Evolutionary conservation across 495 filamentous ascomycete species (phyloP).

Genomic region (Annulohypoxylon stygium): DNA sequence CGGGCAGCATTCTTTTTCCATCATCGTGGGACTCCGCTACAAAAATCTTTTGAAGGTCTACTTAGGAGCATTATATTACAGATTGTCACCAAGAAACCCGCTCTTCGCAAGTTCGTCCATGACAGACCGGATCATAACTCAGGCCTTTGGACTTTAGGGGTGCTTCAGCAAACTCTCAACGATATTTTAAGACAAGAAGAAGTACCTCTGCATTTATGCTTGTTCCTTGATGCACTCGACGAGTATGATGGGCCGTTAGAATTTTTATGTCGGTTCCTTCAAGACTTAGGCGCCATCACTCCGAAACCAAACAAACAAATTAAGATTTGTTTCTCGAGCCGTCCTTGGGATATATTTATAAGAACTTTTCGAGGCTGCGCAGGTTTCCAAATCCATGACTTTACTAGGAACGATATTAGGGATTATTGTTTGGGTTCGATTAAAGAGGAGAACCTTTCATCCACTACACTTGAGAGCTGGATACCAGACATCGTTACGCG

Average conservation of each 20-base stretch:
- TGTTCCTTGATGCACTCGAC: conserved; percentile 42
- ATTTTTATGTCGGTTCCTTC: conserved; percentile 29
- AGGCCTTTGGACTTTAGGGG: conserved; percentile 1
- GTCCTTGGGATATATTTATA: conserved; percentile 32
- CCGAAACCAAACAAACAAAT: conserved; percentile 6
- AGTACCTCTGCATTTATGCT: conserved; percentile 23
- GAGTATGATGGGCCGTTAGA: conserved; percentile 34
- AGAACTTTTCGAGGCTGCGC: conserved; percentile 7
- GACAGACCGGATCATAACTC: neutral
- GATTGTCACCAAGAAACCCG: conserved; percentile 1
- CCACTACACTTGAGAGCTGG: conserved; percentile 13
- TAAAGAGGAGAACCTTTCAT: conserved; percentile 6
- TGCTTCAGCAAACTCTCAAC: conserved; percentile 12
- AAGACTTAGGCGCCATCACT: conserved; percentile 16
- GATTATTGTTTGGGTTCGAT: conserved; percentile 43
- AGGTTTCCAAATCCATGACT: conserved; percentile 36
- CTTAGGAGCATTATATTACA: conserved; percentile 33
- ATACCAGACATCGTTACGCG: conserved; percentile 29
- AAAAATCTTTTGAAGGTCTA: conserved; percentile 44
- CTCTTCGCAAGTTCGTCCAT: conserved; percentile 5
- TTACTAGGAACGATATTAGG: conserved; percentile 36
- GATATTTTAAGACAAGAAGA: conserved; percentile 21
- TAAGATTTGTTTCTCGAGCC: conserved; percentile 39
- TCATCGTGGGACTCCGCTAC: conserved; percentile 29
- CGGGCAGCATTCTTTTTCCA: conserved; percentile 35